These are phyloP conservation scores for Annona cherimola DNA, from an alignment of 164 flowering plant species.

Conservation along the genomic window DNA sequence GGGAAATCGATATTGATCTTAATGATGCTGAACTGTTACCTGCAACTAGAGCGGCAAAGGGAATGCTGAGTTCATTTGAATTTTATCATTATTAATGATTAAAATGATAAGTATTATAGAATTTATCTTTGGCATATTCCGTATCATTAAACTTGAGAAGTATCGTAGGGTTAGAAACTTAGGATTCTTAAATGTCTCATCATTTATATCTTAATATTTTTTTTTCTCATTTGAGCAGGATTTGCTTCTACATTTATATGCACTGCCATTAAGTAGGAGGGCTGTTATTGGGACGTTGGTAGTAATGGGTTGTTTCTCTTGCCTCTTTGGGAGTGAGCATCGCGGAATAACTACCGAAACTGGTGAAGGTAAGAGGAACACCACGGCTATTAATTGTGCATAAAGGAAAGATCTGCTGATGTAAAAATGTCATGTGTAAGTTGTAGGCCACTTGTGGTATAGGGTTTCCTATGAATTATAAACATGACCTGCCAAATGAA, in stretches of 20 bases:
- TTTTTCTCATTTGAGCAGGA: conserved; percentile 13
- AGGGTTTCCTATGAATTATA: not conserved
- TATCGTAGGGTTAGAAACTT: not conserved
- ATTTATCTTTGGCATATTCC: not conserved
- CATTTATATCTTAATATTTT: not conserved
- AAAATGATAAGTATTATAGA: not conserved
- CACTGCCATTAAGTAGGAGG: conserved; percentile 5
- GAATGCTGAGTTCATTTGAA: not conserved
- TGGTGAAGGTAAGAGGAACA: conserved; percentile 42
- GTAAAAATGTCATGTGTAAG: not conserved
- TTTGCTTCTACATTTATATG: conserved; percentile 5
- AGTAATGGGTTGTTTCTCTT: conserved; percentile 59
- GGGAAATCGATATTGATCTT: not conserved
- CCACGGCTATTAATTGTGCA: not conserved
- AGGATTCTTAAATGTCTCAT: not conserved
- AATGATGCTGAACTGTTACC: not conserved
- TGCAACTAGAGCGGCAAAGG: not conserved
- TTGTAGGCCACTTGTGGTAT: not conserved
- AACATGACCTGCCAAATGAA: not conserved
- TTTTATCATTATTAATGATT: not conserved
- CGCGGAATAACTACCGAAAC: conserved; percentile 19
- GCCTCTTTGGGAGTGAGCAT: conserved; percentile 22
- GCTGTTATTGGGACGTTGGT: conserved; percentile 14
- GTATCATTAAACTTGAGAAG: not conserved
- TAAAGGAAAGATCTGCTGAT: not conserved